phyloP scores from a whole-genome alignment of 176 grass and related monocot species.

The Urochloa ruziziensis region DNA sequence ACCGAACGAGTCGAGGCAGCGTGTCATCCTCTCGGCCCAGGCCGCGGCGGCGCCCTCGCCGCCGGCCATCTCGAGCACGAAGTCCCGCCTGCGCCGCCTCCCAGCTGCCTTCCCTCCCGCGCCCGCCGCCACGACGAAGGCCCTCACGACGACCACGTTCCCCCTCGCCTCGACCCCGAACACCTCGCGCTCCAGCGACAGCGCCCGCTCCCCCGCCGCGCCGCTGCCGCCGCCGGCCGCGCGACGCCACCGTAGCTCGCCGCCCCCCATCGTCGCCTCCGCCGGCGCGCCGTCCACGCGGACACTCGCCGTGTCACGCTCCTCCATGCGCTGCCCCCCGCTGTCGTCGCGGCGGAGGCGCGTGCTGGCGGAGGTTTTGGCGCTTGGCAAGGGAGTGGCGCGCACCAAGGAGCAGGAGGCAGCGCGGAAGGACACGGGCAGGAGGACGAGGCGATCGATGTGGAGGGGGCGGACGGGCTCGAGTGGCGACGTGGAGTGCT shows the following conservation, averaged over 20 bases:
- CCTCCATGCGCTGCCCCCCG: neutral
- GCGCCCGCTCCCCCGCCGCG: constrained; percentile 9
- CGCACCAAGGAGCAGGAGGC: neutral
- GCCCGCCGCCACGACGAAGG: constrained; percentile 31
- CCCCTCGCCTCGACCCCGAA: constrained; percentile 43
- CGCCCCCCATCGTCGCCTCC: constrained; percentile 29
- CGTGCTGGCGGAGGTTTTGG: constrained; percentile 9
- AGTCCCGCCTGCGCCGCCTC: constrained; percentile 50
- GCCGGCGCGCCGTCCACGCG: constrained; percentile 46
- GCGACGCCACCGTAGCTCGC: constrained; percentile 50
- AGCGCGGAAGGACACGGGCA: neutral
- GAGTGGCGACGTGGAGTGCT: no score
- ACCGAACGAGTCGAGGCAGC: constrained; percentile 56
- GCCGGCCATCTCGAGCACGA: constrained; percentile 54
- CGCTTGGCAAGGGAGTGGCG: neutral
- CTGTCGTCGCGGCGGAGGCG: neutral
- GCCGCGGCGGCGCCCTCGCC: constrained; percentile 29
- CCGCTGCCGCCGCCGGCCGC: neutral
- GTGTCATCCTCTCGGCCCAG: constrained; percentile 33
- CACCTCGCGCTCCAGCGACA: constrained; percentile 62
- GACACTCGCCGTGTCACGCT: constrained; percentile 16
- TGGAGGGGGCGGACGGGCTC: neutral
- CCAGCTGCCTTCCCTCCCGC: neutral
- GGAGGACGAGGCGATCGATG: neutral
- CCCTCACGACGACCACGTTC: constrained; percentile 45